Conservation (phyloP, 805 yeast genomes). For the Barnettozyma sucrosica region DNA sequence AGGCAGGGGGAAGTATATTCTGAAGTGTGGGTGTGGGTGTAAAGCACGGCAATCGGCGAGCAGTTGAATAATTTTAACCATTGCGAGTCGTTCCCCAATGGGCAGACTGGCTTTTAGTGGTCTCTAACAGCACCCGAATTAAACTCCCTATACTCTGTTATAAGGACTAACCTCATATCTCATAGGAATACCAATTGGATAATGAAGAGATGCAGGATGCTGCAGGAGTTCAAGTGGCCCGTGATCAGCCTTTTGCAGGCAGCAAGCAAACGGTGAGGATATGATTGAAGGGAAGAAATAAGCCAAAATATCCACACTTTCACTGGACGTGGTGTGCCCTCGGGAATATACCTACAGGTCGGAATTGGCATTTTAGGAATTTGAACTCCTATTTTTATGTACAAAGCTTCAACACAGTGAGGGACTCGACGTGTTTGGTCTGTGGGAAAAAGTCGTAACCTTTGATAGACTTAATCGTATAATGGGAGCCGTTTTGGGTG, state of each 20-base stretch:
- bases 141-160: neutral
- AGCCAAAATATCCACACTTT: neutral
- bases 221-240: neutral
- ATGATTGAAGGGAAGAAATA: too few species aligned
- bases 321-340: neutral
- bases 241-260: neutral
- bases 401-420: constrained; percentile 50
- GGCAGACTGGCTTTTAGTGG: neutral
- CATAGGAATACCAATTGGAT: neutral
- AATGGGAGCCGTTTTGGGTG: constrained; percentile 53
- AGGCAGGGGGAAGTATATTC: neutral
- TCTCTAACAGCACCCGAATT: neutral
- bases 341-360: neutral
- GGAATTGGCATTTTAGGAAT: neutral
- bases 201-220: neutral
- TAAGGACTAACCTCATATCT: neutral
- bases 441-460: constrained; percentile 97
- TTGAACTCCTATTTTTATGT: neutral
- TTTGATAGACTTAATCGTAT: constrained; percentile 67
- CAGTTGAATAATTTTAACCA: neutral
- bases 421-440: constrained; percentile 85
- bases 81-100: neutral
- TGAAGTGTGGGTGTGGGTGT: neutral
- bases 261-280: neutral
- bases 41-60: neutral